These are phyloP conservation scores for Globisporangium recalcitrans DNA, from an alignment of 352 stramenopile genomes.

Conservation along the genomic window DNA sequence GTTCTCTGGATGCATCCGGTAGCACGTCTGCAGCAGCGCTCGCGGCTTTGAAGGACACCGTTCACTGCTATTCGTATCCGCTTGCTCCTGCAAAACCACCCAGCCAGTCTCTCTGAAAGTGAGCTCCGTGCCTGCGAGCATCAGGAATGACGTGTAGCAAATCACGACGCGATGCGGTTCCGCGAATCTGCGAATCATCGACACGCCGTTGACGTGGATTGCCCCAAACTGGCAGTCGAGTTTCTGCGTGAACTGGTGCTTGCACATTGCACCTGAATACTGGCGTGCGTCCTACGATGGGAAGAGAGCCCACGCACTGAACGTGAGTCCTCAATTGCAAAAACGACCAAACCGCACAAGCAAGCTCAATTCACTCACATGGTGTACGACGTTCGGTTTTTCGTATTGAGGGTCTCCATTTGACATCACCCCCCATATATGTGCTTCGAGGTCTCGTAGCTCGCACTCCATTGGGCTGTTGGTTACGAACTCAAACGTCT, in stretches of 20 bases:
- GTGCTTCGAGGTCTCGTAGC: not conserved
- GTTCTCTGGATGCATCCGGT: not conserved
- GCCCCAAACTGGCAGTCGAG: constrained; percentile 8
- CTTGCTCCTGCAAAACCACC: not conserved
- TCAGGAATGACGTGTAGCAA: not conserved
- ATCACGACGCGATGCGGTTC: not conserved
- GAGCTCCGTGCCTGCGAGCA: constrained; percentile 1
- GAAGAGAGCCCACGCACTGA: not conserved
- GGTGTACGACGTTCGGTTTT: not conserved
- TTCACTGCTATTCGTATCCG: not conserved
- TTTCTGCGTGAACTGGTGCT: not conserved
- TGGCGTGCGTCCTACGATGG: not conserved
- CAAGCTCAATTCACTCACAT: not conserved
- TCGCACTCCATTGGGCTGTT: not conserved
- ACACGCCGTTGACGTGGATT: not conserved
- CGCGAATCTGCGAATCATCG: constrained; percentile 3
- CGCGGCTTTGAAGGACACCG: not conserved
- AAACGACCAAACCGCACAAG: not conserved
- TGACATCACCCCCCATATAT: not conserved
- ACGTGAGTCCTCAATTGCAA: not conserved
- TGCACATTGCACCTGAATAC: not conserved
- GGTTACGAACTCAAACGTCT: constrained; percentile 3
- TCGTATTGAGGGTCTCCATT: not conserved
- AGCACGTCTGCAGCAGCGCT: not conserved
- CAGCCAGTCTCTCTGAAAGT: not conserved